Base-by-base conservation (phyloP, 805 yeast genomes). In the Pichia kluyveri region DNA sequence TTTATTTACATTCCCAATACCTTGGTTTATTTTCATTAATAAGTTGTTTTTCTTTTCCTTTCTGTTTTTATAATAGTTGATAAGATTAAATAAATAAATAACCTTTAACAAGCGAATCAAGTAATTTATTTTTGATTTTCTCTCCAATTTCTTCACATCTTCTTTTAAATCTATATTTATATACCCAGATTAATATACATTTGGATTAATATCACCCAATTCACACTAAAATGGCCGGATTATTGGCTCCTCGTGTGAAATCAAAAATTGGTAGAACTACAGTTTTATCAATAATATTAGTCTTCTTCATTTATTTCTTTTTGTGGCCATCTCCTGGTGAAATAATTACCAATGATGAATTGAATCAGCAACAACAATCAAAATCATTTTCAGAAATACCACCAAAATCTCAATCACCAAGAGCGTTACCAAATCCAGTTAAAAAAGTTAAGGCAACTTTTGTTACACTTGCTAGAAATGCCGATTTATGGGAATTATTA, bases 401-500 rank as follows among this genome's bases (percentile, higher is more conserved):
- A 19, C 23, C 4, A 19, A 19, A 19, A 19, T 19, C 23, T 19
- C 23, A 19, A 19, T 19, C 23, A 19, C 23, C 23, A 19, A 19
- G 23, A 19, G 23, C 23, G 4, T 19, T 19, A 19, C 3, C 3
- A 19, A 19, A 3, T 19, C 23, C 23, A 3, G 23, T 19, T 19
- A 19, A 19, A 47, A 18, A 32, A 7, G 47, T 47, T 8, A 47
- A 43, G 14, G 50, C 50, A 27, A 47, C 50, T 1, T 85, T 86
- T 63, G 88, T 86, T 14, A 75, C 91, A 1, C 69, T 86, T 55
- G 91, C 89, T 8, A 72, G 95, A 66, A 85, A 85, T 62, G 58
- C 69, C 23, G 95, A 86, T 60, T 62, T 86, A 47, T 71, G 75
- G 66, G 72, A 73, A 23, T 65, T 86, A 44, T 67, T 79, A 40